Evolutionary conservation across 106 monocot species (phyloP), one percentile per base, ranked within the genome.

Genomic region (Alisma plantagoaquatica): DNA sequence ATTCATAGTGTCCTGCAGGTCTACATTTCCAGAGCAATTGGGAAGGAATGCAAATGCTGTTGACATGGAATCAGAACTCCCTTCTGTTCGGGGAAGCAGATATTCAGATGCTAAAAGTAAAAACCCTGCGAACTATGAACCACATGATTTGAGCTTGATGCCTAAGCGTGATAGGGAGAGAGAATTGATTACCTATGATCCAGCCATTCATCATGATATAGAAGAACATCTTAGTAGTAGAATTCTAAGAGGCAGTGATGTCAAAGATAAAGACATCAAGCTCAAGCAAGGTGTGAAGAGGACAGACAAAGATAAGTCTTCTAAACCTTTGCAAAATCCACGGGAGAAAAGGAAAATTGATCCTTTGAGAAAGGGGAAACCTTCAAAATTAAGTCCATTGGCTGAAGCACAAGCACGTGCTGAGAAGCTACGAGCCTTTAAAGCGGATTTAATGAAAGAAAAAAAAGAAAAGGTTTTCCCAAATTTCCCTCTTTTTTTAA

Each of bases 401-500:
- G 65, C 78, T 68, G 90, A 98, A 67, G 98, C 90, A 30, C 98
- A 79, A 64, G 82, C 82, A 63, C 90, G 90, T 51, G 98, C 98
- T 27, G 83, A 90, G 51, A 90, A 90, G 49, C 46, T 98, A 33
- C 72, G 98, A 18, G 64, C 74, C 45, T 98, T 66, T 62, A 98
- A 98, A 70, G 81, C 73, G 52, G 85, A 98, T 77, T 80, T 98
- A 46, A 89, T 90, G 56, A 98, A 90, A 59, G 55, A 31, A 31
- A 98, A 86, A 63, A 90, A 98, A 70, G 79, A 82, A 49, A 75
- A 73, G 85, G 98, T 90, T 69, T 27, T 48, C 29, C 33, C 31
- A 44, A 25, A 49, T 5, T 35, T 2, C 18, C 4, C 21, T 23
- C 27, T 24, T 6, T 16, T 48, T 2, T 49, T 26, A 17, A 20